Conservation (phyloP, 2,329 filamentous ascomycete genomes). For the Whalleya microplaca region DNA sequence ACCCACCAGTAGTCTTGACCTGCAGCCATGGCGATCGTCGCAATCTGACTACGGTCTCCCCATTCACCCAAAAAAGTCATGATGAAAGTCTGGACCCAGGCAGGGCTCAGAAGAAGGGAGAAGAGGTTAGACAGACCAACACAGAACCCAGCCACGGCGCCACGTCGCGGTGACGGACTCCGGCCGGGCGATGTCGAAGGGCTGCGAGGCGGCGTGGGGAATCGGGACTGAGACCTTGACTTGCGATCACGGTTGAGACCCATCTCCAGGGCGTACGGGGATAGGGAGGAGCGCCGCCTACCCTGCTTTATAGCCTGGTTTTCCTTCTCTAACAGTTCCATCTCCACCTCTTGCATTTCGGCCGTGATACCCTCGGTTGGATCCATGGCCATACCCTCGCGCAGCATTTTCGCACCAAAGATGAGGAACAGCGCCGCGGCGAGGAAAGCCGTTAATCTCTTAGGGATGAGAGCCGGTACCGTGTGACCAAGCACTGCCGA, state of each 20-base stretch:
- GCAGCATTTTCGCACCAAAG: slow-evolving; percentile 82
- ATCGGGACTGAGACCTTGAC: slow-evolving; percentile 72
- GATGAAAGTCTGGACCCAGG: slow-evolving; percentile 97
- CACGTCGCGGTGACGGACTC: slow-evolving; percentile 53
- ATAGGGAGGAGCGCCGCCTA: slow-evolving; percentile 68
- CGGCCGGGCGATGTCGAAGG: slow-evolving; percentile 76
- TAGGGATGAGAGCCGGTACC: slow-evolving; percentile 86
- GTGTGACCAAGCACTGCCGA: slow-evolving; percentile 92
- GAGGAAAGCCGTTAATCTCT: slow-evolving; percentile 86
- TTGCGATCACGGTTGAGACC: slow-evolving; percentile 70
- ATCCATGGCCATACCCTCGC: slow-evolving; percentile 87
- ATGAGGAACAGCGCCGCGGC: slow-evolving; percentile 85
- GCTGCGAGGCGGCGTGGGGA: slow-evolving; percentile 80
- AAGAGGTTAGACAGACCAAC: slow-evolving; percentile 79
- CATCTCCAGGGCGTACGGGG: slow-evolving; percentile 79
- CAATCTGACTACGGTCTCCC: slow-evolving; percentile 97
- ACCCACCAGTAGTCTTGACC: slow-evolving; percentile 99
- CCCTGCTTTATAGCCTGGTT: slow-evolving; percentile 70
- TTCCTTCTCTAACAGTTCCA: slow-evolving; percentile 93
- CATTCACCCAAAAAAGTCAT: slow-evolving; percentile 99
- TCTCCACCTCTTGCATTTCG: slow-evolving; percentile 96
- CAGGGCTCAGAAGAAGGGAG: slow-evolving; percentile 86
- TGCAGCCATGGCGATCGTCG: slow-evolving; percentile 97
- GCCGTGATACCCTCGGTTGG: slow-evolving; percentile 90
- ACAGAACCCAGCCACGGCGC: slow-evolving; percentile 39